A percentile compares a stretch with the other conserved stretches of the same genome.
These are phyloP conservation scores for Suillus brevipes DNA, from an alignment of 768 basidiomycete genomes.

Conservation along the genomic window DNA sequence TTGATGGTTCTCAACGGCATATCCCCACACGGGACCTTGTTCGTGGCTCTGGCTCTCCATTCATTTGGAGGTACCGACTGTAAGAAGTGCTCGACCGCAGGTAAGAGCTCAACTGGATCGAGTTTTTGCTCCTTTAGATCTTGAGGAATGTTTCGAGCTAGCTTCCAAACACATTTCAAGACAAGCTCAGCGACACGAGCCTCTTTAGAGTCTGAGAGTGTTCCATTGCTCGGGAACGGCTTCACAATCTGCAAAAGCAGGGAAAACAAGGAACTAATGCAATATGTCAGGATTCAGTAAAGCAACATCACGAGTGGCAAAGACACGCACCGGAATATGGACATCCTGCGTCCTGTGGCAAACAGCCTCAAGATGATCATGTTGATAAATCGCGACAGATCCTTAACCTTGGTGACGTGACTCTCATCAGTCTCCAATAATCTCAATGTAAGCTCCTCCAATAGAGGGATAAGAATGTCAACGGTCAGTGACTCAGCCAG, in stretches of 20 bases:
- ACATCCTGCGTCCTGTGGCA: constrained; percentile 85
- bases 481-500: constrained; percentile 87
- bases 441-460: constrained; percentile 89
- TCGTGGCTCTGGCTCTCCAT: constrained; percentile 90
- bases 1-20: constrained; percentile 98
- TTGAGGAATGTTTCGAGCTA: constrained; percentile 91
- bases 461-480: constrained; percentile 78
- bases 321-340: constrained; percentile 77
- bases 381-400: constrained; percentile 95
- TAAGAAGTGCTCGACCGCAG: constrained; percentile 91
- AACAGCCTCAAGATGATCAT: constrained; percentile 96
- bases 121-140: constrained; percentile 79
- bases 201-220: constrained; percentile 73
- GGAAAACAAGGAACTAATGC: constrained; percentile 58
- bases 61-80: constrained; percentile 93
- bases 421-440: constrained; percentile 94
- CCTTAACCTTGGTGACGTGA: constrained; percentile 79
- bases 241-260: constrained; percentile 81
- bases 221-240: constrained; percentile 77
- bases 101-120: constrained; percentile 86
- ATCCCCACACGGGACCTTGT: constrained; percentile 92
- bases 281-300: constrained; percentile 16
- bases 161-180: constrained; percentile 96
- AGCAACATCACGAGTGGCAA: constrained; percentile 5
- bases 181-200: constrained; percentile 91